These are phyloP conservation scores for Hypoxylon sp. DNA, from an alignment of 2,329 filamentous ascomycete genomes.

Conservation along the genomic window DNA sequence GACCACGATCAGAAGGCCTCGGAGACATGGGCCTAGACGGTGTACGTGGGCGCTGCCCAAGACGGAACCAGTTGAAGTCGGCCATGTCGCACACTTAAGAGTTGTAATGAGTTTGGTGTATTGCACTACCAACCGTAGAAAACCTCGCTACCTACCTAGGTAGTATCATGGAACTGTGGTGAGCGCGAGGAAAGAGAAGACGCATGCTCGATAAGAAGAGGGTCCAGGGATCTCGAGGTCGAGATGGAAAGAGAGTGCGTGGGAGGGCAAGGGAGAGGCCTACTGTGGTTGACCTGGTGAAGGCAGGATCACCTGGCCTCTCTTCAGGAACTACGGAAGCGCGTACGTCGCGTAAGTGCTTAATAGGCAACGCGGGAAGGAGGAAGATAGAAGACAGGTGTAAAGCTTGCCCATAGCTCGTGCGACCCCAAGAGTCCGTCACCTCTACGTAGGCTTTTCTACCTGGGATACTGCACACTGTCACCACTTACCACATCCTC, in stretches of 20 bases:
- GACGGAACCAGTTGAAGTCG: constrained; percentile 37
- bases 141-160: not conserved
- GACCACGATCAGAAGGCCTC: constrained; percentile 18
- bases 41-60: constrained; percentile 37
- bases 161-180: not conserved
- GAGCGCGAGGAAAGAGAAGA: not conserved
- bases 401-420: no score
- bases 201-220: not conserved
- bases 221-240: not conserved
- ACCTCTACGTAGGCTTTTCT: no score
- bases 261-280: no score
- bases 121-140: not conserved
- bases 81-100: constrained; percentile 23
- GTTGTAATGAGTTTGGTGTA: not conserved
- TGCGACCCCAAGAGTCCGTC: no score
- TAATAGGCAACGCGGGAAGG: no score
- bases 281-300: not conserved
- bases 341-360: no score
- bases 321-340: no score
- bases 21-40: constrained; percentile 31
- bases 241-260: no score
- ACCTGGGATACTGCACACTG: no score
- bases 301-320: no score
- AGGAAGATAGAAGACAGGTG: no score
- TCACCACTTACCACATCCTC: no score